These are phyloP conservation scores for Pseudogymnoascus sp. DNA, from an alignment of 2,329 filamentous ascomycete species.

Conservation along the genomic window DNA sequence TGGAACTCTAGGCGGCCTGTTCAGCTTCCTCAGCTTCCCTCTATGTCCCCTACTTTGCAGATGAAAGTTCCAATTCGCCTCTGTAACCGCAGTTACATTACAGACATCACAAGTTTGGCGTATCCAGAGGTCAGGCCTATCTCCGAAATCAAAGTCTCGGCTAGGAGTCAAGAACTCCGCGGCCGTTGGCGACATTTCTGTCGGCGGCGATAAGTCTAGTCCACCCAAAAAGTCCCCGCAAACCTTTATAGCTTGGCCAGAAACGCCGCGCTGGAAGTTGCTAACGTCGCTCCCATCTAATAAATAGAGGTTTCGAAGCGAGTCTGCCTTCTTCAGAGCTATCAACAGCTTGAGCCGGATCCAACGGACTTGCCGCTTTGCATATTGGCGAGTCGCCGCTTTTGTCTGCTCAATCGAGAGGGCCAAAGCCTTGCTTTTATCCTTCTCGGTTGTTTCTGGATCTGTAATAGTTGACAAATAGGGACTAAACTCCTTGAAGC, in stretches of 20 bases:
- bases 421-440: slow-evolving; percentile 42
- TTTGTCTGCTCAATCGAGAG: slow-evolving; percentile 67
- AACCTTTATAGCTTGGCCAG: slow-evolving; percentile 53
- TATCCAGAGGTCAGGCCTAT: slow-evolving; percentile 36
- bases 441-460: slow-evolving; percentile 22
- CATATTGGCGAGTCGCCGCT: slow-evolving; percentile 77
- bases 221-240: slow-evolving; percentile 54
- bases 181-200: slow-evolving; percentile 49
- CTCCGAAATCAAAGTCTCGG: slow-evolving; percentile 37
- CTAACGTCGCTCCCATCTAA: slow-evolving; percentile 67
- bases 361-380: slow-evolving; percentile 76
- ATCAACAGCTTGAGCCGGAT: slow-evolving; percentile 75
- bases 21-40: slow-evolving; percentile 21
- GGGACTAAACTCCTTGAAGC: slow-evolving; percentile 80
- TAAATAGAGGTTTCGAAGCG: slow-evolving; percentile 58
- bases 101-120: slow-evolving; percentile 64
- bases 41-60: slow-evolving; percentile 36
- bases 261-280: slow-evolving; percentile 55
- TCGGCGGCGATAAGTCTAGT: slow-evolving; percentile 33
- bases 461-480: slow-evolving; percentile 49
- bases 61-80: slow-evolving; percentile 42
- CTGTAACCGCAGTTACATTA: slow-evolving; percentile 50
- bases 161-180: slow-evolving; percentile 48
- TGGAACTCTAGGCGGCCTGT: not conserved
- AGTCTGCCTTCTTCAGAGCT: slow-evolving; percentile 47